Percentiles rank a stretch among this genome's conserved stretches.
Evolutionary conservation across 768 basidiomycete species (phyloP).

Genomic region (Cyathus striatus): DNA sequence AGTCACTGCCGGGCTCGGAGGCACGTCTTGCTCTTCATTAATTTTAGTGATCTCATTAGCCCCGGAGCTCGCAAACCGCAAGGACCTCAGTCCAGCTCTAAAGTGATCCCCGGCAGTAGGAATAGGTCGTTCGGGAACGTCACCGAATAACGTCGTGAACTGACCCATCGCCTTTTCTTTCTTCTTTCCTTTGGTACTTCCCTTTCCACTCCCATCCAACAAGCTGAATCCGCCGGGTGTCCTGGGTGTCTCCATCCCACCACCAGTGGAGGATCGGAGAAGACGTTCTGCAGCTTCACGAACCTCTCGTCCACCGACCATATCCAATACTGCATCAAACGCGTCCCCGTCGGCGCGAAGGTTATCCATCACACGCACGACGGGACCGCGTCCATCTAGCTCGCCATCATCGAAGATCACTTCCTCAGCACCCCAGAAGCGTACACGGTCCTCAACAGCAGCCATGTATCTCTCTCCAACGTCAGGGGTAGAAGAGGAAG

Average conservation of each 20-base stretch:
- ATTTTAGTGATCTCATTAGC: too few species aligned
- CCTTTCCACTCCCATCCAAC: slow-evolving; percentile 8
- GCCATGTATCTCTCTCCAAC: slow-evolving; percentile 32
- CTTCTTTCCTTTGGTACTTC: too few species aligned
- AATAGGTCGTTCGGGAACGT: slow-evolving; percentile 56
- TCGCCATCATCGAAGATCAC: slow-evolving; percentile 65
- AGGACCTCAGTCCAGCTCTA: slow-evolving; percentile 63
- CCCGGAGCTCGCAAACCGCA: slow-evolving; percentile 31
- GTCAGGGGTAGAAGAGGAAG: slow-evolving; percentile 13
- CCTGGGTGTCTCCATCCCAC: slow-evolving; percentile 2
- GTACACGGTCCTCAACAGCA: slow-evolving; percentile 46
- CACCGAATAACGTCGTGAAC: slow-evolving; percentile 81
- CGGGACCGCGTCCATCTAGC: slow-evolving; percentile 41
- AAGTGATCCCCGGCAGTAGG: slow-evolving; percentile 72
- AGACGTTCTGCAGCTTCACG: slow-evolving; percentile 72
- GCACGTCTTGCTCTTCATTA: slow-evolving; percentile 5
- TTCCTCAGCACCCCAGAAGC: slow-evolving; percentile 72
- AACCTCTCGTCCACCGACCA: slow-evolving; percentile 72
- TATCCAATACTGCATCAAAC: slow-evolving; percentile 83
- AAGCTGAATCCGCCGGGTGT: not conserved
- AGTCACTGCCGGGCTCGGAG: slow-evolving; percentile 3
- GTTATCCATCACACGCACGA: slow-evolving; percentile 46
- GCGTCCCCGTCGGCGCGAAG: slow-evolving; percentile 47
- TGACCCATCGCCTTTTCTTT: slow-evolving; percentile 29
- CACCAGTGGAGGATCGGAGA: slow-evolving; percentile 30